Evolutionary conservation across 768 basidiomycete species (phyloP).

Genomic region (Leccinum pellstonianum): DNA sequence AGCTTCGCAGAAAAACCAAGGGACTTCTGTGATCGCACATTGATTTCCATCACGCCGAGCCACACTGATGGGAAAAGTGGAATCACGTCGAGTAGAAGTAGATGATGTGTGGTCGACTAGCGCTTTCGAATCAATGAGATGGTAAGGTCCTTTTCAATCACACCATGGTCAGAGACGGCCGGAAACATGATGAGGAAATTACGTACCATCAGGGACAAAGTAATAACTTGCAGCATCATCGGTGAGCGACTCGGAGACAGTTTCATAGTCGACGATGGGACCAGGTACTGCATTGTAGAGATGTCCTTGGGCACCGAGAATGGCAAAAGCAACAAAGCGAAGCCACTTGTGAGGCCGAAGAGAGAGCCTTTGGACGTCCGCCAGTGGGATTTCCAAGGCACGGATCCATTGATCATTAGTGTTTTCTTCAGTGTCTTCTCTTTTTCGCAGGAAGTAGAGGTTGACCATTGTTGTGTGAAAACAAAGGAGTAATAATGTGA

Average conservation of each 20-base stretch:
- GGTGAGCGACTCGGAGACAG: background rate
- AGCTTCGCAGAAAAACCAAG: background rate
- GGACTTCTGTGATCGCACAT: background rate
- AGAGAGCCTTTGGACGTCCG: background rate
- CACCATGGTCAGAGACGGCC: background rate
- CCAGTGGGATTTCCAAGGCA: background rate
- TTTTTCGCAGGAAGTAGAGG: background rate
- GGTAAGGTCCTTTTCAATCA: background rate
- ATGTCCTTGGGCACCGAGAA: background rate
- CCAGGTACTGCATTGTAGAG: background rate
- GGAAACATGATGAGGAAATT: background rate
- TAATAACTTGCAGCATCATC: background rate
- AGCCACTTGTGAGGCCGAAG: background rate
- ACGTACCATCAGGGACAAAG: background rate
- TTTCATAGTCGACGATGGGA: background rate
- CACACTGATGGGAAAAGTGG: background rate
- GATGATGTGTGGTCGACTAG: background rate
- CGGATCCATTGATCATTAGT: background rate
- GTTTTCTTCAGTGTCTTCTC: background rate
- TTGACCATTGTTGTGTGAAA: background rate
- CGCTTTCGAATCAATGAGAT: background rate
- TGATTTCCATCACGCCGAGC: background rate
- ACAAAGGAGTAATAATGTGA: no score
- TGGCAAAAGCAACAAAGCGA: background rate
- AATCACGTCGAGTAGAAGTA: background rate